Evolutionary conservation across 2,329 filamentous ascomycete species (phyloP).

Genomic region (Aspergillus fructus): DNA sequence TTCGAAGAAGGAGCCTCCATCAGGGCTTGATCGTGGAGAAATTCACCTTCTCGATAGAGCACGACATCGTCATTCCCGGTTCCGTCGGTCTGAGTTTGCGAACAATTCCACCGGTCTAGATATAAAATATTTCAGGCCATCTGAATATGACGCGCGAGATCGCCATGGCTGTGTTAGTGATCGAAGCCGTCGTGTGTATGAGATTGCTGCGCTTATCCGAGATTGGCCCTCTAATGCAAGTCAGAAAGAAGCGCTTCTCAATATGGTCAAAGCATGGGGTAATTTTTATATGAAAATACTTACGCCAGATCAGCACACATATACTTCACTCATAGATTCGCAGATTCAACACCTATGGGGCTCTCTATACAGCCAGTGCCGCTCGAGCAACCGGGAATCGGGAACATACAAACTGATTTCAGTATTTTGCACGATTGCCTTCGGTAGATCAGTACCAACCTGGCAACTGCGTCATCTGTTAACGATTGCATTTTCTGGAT

Average conservation of each 20-base stretch:
- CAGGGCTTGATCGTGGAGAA: neutral
- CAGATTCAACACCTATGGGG: constrained; percentile 1
- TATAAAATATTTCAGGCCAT: neutral
- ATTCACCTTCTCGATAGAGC: neutral
- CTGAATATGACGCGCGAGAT: neutral
- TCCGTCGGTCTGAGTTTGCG: neutral
- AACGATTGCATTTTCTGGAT: neutral
- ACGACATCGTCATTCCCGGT: neutral
- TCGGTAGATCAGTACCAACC: constrained; percentile 2
- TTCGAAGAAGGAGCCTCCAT: neutral
- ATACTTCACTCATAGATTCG: neutral
- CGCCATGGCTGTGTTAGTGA: neutral
- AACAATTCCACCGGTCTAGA: neutral
- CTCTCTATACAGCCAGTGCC: constrained; percentile 18
- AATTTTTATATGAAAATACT: neutral
- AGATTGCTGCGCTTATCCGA: neutral
- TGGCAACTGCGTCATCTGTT: neutral
- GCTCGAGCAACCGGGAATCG: neutral
- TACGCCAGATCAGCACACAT: neutral
- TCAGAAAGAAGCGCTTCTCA: neutral
- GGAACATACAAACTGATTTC: constrained; percentile 19
- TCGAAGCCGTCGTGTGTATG: neutral
- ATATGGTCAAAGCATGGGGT: neutral
- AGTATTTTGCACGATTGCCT: constrained; percentile 19
- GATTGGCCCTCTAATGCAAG: neutral